Evolutionary conservation across 2,329 filamentous ascomycete genomes (phyloP).

Genomic region (Byssochlamys sp.): DNA sequence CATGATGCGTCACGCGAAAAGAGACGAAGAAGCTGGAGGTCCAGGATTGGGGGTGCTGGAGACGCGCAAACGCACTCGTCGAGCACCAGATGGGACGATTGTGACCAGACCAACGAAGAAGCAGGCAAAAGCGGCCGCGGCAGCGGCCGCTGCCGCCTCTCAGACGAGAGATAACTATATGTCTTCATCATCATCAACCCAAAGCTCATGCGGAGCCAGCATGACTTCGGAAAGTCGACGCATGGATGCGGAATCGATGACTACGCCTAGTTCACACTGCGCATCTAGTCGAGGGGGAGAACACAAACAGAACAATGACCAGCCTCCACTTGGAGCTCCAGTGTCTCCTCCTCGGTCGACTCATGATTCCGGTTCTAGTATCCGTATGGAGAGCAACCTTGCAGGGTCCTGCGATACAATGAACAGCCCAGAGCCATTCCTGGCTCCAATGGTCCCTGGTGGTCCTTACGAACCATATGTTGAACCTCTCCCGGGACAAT

Average conservation of each 20-base stretch:
- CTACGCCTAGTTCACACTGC: not conserved
- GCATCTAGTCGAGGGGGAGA: constrained; percentile 1
- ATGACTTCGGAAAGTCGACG: not conserved
- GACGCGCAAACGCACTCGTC: constrained; percentile 43
- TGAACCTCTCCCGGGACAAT: constrained; percentile 24
- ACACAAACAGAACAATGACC: constrained; percentile 6
- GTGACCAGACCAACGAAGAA: constrained; percentile 30
- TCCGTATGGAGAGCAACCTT: constrained; percentile 6
- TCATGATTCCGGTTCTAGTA: constrained; percentile 12
- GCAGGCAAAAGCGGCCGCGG: constrained; percentile 8
- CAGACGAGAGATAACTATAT: constrained; percentile 8
- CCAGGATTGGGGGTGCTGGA: constrained; percentile 39
- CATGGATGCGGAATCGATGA: not conserved
- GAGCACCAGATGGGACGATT: constrained; percentile 40
- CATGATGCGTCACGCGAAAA: constrained; percentile 44
- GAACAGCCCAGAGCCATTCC: constrained; percentile 14
- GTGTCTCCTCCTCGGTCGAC: constrained; percentile 20
- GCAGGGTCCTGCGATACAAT: constrained; percentile 1
- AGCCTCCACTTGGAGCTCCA: constrained; percentile 11
- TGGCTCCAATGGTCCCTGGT: constrained; percentile 22
- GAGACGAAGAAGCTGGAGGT: constrained; percentile 43
- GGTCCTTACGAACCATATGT: constrained; percentile 23
- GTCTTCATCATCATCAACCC: constrained; percentile 1
- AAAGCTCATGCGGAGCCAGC: constrained; percentile 1
- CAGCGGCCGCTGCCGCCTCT: constrained; percentile 4